A percentile compares a stretch with the other conserved stretches of the same genome.
These are phyloP conservation scores for Fraxinus sp. DNA, from an alignment of 305 asterid genomes.

Conservation along the genomic window DNA sequence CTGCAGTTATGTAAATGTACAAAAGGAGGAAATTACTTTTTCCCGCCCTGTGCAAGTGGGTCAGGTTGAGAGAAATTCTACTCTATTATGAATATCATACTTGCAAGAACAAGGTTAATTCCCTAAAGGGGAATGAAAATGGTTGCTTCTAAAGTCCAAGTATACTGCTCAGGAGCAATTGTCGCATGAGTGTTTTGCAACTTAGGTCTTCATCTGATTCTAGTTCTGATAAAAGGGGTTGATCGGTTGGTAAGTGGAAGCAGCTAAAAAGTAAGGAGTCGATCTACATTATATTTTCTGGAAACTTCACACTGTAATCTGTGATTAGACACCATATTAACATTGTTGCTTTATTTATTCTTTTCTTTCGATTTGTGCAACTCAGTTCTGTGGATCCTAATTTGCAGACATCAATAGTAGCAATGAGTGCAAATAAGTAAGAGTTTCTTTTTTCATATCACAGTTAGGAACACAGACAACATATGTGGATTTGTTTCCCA, in stretches of 20 bases:
- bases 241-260: neutral
- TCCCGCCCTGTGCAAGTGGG: neutral
- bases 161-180: neutral
- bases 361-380: neutral
- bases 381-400: neutral
- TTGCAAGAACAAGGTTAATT: neutral
- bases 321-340: neutral
- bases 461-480: neutral
- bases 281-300: neutral
- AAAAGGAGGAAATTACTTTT: neutral
- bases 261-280: neutral
- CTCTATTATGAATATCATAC: neutral
- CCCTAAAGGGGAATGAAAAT: neutral
- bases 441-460: neutral
- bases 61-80: neutral
- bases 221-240: neutral
- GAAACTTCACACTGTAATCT: neutral
- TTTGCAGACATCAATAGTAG: neutral
- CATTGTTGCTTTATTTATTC: neutral
- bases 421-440: neutral
- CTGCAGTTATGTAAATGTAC: conserved; percentile 5
- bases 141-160: neutral
- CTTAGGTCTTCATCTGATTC: neutral
- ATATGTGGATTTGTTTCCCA: neutral
- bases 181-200: neutral